These are phyloP conservation scores for Creolimax fragrantissima DNA, from an alignment of 78 protist genomes.

Conservation along the genomic window DNA sequence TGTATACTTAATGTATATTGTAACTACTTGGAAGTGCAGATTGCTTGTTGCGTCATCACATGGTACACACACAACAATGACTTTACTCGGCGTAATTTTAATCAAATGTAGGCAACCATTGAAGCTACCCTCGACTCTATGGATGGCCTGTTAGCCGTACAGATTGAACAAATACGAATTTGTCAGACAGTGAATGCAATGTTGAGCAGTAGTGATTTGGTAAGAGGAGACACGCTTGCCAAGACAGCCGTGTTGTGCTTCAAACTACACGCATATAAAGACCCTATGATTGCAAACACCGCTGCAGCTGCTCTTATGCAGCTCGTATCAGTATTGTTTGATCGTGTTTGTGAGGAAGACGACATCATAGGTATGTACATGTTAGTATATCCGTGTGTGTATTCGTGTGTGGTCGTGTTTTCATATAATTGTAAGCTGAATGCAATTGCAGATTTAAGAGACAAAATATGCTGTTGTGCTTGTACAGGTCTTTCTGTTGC, in stretches of 20 bases:
- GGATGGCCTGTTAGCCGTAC: not conserved
- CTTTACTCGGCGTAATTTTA: too few species aligned
- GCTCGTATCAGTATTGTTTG: not conserved
- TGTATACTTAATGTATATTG: too few species aligned
- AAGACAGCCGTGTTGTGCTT: not conserved
- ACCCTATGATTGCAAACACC: not conserved
- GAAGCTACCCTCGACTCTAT: not conserved
- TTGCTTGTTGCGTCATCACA: too few species aligned
- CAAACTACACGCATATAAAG: not conserved
- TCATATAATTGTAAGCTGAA: not conserved
- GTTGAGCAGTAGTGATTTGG: not conserved
- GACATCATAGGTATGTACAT: not conserved
- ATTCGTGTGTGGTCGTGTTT: not conserved
- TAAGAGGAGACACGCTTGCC: slow-evolving; percentile 8
- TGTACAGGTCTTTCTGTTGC: not conserved
- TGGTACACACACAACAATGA: too few species aligned
- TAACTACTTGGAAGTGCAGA: too few species aligned
- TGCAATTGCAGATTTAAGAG: not conserved
- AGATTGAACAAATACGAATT: not conserved
- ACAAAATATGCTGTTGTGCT: not conserved
- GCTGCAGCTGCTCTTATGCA: slow-evolving; percentile 32
- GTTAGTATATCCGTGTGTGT: not conserved
- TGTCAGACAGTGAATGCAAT: not conserved
- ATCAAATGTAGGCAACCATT: not conserved
- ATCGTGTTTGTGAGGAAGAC: slow-evolving; percentile 11